A percentile compares a stretch with the other conserved stretches of the same genome.
Conservation (phyloP, 306 rosid species). For the Glycine latifolia region DNA sequence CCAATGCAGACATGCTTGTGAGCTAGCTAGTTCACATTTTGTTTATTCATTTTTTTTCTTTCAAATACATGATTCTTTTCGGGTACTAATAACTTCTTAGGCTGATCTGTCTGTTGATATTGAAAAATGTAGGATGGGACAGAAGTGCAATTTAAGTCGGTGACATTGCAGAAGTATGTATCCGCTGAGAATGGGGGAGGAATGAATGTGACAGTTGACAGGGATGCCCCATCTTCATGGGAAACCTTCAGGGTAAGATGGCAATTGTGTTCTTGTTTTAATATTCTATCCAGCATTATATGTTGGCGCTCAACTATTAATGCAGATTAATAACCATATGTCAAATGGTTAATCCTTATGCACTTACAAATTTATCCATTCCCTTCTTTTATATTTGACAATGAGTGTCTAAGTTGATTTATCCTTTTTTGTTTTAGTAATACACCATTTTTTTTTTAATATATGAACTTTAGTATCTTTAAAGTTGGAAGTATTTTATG, state of each 20-base stretch:
- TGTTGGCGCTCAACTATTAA: neutral
- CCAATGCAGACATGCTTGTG: slow-evolving; percentile 94
- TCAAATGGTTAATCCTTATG: slow-evolving; percentile 22
- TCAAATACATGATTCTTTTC: neutral
- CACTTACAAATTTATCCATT: neutral
- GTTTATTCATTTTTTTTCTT: slow-evolving; percentile 17
- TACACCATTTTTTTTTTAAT: neutral
- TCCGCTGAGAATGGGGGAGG: slow-evolving; percentile 92
- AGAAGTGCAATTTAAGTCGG: slow-evolving; percentile 81
- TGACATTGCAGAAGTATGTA: slow-evolving; percentile 77
- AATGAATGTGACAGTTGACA: slow-evolving; percentile 66
- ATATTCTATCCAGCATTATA: slow-evolving; percentile 11
- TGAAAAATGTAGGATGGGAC: slow-evolving; percentile 75
- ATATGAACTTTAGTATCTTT: slow-evolving; percentile 27
- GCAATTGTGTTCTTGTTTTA: slow-evolving; percentile 32
- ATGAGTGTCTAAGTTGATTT: neutral
- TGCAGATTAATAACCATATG: neutral
- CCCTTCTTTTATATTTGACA: neutral
- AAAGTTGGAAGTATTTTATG: neutral
- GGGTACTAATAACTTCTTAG: neutral
- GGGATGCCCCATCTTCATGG: slow-evolving; percentile 85
- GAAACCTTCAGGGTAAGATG: slow-evolving; percentile 82
- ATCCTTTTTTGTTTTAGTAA: slow-evolving; percentile 1
- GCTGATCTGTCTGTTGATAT: slow-evolving; percentile 19
- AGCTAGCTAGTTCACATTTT: slow-evolving; percentile 45